Percentiles rank a stretch among this genome's conserved stretches.
Evolutionary conservation across 2,329 filamentous ascomycete genomes (phyloP).

Genomic region (Fusarium sterilihyphosum): DNA sequence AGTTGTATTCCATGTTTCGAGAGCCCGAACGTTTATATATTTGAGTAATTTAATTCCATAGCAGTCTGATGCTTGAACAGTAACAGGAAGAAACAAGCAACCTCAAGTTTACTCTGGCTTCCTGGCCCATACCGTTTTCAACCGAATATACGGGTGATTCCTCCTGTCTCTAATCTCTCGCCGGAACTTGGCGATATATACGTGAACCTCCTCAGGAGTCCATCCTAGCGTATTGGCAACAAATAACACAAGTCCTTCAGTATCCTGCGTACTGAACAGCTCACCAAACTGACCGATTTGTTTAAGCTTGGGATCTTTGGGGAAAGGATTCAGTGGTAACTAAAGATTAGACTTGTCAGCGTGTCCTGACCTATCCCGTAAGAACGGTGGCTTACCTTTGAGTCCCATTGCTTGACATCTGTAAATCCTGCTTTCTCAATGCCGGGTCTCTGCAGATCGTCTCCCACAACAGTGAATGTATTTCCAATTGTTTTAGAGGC

Average conservation of each 20-base stretch:
- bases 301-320: slow-evolving; percentile 29
- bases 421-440: slow-evolving; percentile 24
- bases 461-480: slow-evolving; percentile 27
- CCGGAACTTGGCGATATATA: slow-evolving; percentile 27
- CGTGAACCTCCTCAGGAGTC: slow-evolving; percentile 14
- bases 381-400: background rate
- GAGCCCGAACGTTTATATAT: background rate
- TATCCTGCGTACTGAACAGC: slow-evolving; percentile 30
- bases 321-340: slow-evolving; percentile 26
- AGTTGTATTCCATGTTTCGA: background rate
- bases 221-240: slow-evolving; percentile 32
- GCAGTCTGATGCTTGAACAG: no score
- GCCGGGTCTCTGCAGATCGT: slow-evolving; percentile 13
- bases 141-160: slow-evolving; percentile 18
- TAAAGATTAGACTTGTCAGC: background rate
- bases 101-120: background rate
- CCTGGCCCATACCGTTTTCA: slow-evolving; percentile 9
- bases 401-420: slow-evolving; percentile 31
- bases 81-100: background rate
- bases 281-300: slow-evolving; percentile 34
- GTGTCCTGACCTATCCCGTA: background rate
- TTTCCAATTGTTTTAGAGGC: slow-evolving; percentile 27
- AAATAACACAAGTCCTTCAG: slow-evolving; percentile 27
- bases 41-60: background rate
- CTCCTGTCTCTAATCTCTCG: slow-evolving; percentile 19